Percentiles rank a stretch among this genome's conserved stretches.
Evolutionary conservation across 305 asterid genomes (phyloP).

Genomic region (Rubia balearica): DNA sequence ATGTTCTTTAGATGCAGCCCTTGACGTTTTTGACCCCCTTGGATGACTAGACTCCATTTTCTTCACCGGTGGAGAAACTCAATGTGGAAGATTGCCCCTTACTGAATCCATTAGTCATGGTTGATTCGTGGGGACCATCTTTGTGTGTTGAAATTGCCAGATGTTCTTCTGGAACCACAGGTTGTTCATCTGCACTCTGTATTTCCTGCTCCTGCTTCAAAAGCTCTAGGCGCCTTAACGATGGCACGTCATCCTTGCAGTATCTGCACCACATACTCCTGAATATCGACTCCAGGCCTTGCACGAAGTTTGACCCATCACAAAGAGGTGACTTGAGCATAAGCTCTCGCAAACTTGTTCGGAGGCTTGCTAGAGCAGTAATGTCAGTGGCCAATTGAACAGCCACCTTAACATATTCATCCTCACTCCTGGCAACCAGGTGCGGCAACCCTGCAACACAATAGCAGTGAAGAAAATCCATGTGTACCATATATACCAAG

Average conservation of each 20-base stretch:
- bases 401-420: slow-evolving; percentile 77
- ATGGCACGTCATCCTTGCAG: slow-evolving; percentile 84
- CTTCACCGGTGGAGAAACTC: slow-evolving; percentile 33
- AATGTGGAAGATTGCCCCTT: slow-evolving; percentile 26
- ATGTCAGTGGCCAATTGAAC: slow-evolving; percentile 63
- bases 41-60: slow-evolving; percentile 33
- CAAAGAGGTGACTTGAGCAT: slow-evolving; percentile 89
- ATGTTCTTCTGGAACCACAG: slow-evolving; percentile 32
- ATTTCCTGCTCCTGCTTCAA: slow-evolving; percentile 22
- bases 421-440: slow-evolving; percentile 77
- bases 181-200: slow-evolving; percentile 17
- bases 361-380: slow-evolving; percentile 65
- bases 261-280: slow-evolving; percentile 80
- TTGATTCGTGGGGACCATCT: slow-evolving; percentile 23
- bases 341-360: slow-evolving; percentile 64
- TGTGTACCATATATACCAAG: not conserved
- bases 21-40: not conserved
- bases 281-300: slow-evolving; percentile 61
- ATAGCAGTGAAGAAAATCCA: slow-evolving; percentile 11
- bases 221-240: slow-evolving; percentile 50
- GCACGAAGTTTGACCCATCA: slow-evolving; percentile 59
- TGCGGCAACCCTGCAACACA: slow-evolving; percentile 56
- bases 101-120: slow-evolving; percentile 52
- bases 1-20: not conserved
- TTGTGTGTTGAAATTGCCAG: slow-evolving; percentile 21